A percentile compares a stretch with the other conserved stretches of the same genome.
These are phyloP conservation scores for Kwoniella shivajii DNA, from an alignment of 1,284 basidiomycete species.

Conservation along the genomic window DNA sequence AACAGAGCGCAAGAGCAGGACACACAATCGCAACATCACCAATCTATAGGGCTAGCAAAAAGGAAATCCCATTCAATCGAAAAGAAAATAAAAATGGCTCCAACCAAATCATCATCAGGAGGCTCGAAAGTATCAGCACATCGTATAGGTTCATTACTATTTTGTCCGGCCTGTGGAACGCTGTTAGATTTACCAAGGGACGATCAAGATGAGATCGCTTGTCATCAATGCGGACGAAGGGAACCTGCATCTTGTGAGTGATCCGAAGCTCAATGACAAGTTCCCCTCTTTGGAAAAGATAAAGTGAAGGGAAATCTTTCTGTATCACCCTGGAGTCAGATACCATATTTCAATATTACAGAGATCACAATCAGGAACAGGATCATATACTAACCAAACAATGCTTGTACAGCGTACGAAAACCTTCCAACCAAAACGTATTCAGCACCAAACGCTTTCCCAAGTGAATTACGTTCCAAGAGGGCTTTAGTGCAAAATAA, in stretches of 20 bases:
- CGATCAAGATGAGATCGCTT: slow-evolving; percentile 72
- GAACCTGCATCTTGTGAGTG: slow-evolving; percentile 84
- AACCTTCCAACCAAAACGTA: slow-evolving; percentile 86
- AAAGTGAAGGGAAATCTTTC: too few species aligned
- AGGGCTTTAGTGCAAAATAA: slow-evolving; percentile 85
- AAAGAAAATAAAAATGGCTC: slow-evolving; percentile 10
- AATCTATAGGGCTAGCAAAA: neutral
- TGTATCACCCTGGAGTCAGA: too few species aligned
- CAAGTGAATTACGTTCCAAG: slow-evolving; percentile 82
- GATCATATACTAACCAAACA: neutral
- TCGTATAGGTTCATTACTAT: slow-evolving; percentile 77
- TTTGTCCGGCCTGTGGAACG: slow-evolving; percentile 90
- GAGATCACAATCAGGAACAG: too few species aligned
- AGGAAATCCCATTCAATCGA: too few species aligned
- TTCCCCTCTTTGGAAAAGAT: too few species aligned
- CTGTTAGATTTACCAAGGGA: slow-evolving; percentile 82
- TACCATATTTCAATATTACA: too few species aligned
- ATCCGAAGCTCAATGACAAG: neutral
- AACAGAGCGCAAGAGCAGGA: too few species aligned
- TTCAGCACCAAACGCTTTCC: slow-evolving; percentile 92
- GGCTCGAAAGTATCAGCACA: slow-evolving; percentile 17
- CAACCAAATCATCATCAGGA: neutral
- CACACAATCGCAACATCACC: neutral
- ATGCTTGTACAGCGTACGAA: slow-evolving; percentile 73
- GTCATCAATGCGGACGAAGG: slow-evolving; percentile 82